A percentile compares a stretch with the other conserved stretches of the same genome.
phyloP scores from a whole-genome alignment of 2,329 filamentous ascomycete genomes.

The Nothomitra cinnamomea region DNA sequence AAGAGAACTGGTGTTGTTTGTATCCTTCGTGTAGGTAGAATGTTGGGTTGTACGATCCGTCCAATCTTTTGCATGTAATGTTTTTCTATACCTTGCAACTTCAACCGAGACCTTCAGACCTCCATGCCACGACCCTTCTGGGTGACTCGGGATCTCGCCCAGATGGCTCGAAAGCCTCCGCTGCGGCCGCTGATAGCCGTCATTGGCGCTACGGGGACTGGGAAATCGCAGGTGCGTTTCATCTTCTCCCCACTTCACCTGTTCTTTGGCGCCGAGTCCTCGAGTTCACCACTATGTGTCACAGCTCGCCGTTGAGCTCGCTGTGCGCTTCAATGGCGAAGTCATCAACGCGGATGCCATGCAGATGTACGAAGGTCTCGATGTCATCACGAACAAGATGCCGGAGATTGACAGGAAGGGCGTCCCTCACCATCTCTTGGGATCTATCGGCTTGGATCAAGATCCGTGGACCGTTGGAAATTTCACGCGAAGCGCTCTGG shows the following conservation, averaged over 20 bases:
- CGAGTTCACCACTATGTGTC: slow-evolving; percentile 15
- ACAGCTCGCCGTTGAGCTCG: slow-evolving; percentile 79
- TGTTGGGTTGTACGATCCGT: too few species aligned
- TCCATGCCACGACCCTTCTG: too few species aligned
- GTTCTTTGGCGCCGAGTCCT: too few species aligned
- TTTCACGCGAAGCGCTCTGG: slow-evolving; percentile 54
- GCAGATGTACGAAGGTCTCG: slow-evolving; percentile 86
- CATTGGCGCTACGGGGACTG: slow-evolving; percentile 80
- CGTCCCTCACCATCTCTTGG: slow-evolving; percentile 76
- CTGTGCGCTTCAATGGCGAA: slow-evolving; percentile 70
- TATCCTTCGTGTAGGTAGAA: too few species aligned
- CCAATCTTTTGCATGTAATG: too few species aligned
- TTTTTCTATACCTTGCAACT: too few species aligned
- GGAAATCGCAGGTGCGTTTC: slow-evolving; percentile 64
- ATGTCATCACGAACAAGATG: slow-evolving; percentile 93
- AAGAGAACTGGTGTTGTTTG: too few species aligned
- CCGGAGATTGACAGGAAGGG: slow-evolving; percentile 55
- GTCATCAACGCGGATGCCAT: slow-evolving; percentile 96
- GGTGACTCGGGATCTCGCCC: neutral
- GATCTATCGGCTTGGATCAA: slow-evolving; percentile 56
- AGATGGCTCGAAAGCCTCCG: slow-evolving; percentile 8
- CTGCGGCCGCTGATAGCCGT: slow-evolving; percentile 55
- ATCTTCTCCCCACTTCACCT: neutral
- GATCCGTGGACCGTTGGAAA: slow-evolving; percentile 69
- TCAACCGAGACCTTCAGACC: too few species aligned